Evolutionary conservation across 192 early-diverging fungal species (phyloP), one percentile per base, ranked within the genome.

Genomic region (Mortierella claussenii): DNA sequence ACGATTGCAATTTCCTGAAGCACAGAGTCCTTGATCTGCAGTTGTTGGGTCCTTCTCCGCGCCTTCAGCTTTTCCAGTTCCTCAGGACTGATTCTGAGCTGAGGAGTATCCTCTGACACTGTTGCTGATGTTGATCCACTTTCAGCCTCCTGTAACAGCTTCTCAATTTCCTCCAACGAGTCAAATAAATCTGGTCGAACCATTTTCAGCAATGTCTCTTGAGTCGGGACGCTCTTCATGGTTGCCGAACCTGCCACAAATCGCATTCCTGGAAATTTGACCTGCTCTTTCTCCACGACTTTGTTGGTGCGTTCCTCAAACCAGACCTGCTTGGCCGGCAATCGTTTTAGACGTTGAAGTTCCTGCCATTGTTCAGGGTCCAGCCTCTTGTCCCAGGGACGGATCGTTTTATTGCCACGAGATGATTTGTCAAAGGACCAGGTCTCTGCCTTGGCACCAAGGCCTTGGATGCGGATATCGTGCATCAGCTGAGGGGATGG

Each of bases 1-100:
- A 83, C 69, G 21, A 61, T 68, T 13, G 71, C 71, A 49, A 75
- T 75, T 51, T 75, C 71, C 20, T 54, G 63, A 18, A 75, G 11
- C 5, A 55, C 20, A 4, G 62, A 66, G 1, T 66, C 71, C 48
- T 75, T 75, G 51, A 75, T 75, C 27, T 60, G 40, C n/a, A 37
- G n/a, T 24, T 65, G 50, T 42, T 65, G 59, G 32, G 28, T 31
- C 17, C 51, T 17, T 37, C 60, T 65, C 36, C 28, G 28, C 2
- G 56, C 56, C 11, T 48, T 8, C 21, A 75, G 45, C 28, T 54
- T 55, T 21, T 51, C 32, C 12, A 75, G 55, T 21, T 75, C 71
- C 9, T 55, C 71, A 2, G 51, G 5, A 6, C 47, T 45, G 28
- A 65, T 55, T 2, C 21, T 8, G 0, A 74, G 7, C 0, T 27